phyloP scores from a whole-genome alignment of 345 rosid genomes.

The Sisymbrium irio region DNA sequence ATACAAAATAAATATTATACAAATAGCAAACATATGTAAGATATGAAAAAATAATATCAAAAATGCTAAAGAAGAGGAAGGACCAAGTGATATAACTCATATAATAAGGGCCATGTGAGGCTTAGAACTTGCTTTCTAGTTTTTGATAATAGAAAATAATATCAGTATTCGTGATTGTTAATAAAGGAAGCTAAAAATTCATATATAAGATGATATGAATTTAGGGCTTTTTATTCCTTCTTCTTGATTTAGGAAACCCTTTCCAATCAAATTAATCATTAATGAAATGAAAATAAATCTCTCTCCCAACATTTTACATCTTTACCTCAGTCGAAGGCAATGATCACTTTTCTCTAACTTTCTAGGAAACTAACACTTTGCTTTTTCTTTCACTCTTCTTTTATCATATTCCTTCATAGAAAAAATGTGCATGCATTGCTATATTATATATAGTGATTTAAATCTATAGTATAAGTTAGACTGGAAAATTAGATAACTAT shows the following conservation, averaged over 20 bases:
- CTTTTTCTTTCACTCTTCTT: slow-evolving; percentile 27
- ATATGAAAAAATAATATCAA: background rate
- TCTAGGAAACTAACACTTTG: slow-evolving; percentile 39
- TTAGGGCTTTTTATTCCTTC: background rate
- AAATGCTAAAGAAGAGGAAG: background rate
- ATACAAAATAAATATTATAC: background rate
- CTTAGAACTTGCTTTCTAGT: no score
- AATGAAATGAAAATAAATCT: slow-evolving; percentile 23
- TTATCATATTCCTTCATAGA: slow-evolving; percentile 18
- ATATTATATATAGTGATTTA: background rate
- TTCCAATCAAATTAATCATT: slow-evolving; percentile 24
- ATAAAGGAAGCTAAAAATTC: background rate
- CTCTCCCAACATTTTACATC: slow-evolving; percentile 17
- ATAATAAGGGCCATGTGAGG: background rate
- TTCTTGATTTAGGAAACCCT: background rate
- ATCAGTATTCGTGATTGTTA: background rate
- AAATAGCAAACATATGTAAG: background rate
- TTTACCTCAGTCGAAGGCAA: slow-evolving; percentile 32
- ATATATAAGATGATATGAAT: background rate
- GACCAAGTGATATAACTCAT: no score
- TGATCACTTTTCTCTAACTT: slow-evolving; percentile 37
- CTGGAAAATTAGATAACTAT: no score
- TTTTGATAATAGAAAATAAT: no score
- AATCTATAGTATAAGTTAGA: no score
- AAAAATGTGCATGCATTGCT: slow-evolving; percentile 18